Evolutionary conservation across 1,284 basidiomycete genomes (phyloP).

Genomic region (Moniliella sp.): DNA sequence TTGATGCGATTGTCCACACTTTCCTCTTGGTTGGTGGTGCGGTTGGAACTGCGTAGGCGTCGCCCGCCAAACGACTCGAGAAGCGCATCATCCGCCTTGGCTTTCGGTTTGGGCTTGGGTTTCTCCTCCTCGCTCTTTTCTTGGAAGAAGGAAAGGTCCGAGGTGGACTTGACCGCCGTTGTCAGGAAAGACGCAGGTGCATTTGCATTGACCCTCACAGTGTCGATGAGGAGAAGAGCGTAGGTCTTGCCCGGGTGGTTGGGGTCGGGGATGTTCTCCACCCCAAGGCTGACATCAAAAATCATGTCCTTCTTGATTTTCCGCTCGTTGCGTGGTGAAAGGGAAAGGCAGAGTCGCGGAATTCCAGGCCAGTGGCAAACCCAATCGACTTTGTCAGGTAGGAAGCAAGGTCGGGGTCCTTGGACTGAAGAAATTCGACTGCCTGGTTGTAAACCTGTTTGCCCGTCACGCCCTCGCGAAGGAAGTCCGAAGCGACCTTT

Average conservation of each 20-base stretch:
- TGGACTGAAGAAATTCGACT: conserved; percentile 49
- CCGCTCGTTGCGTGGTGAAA: conserved; percentile 58
- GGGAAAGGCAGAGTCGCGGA: conserved; percentile 68
- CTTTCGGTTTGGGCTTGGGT: neutral
- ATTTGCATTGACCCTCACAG: conserved; percentile 53
- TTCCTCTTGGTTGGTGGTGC: conserved; percentile 59
- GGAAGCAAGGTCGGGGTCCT: conserved; percentile 59
- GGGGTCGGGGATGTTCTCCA: conserved; percentile 51
- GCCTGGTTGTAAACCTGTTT: conserved; percentile 64
- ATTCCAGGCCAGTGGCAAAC: conserved; percentile 57
- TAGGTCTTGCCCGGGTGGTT: conserved; percentile 55
- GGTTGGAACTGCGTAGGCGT: conserved; percentile 25
- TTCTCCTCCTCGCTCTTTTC: conserved; percentile 27
- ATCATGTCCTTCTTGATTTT: conserved; percentile 59
- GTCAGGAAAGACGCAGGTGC: conserved; percentile 48
- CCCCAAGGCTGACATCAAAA: conserved; percentile 61
- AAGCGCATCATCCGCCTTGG: neutral
- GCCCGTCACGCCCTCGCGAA: conserved; percentile 58
- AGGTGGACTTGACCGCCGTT: conserved; percentile 43
- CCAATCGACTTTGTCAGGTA: conserved; percentile 73
- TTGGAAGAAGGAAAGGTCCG: conserved; percentile 70
- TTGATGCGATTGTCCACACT: conserved; percentile 53
- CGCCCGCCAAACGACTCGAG: conserved; percentile 11
- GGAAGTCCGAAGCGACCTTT: conserved; percentile 47
- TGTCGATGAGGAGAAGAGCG: conserved; percentile 70